Conservation (phyloP, 331 rosid genomes). For the Prunus yedoensis region DNA sequence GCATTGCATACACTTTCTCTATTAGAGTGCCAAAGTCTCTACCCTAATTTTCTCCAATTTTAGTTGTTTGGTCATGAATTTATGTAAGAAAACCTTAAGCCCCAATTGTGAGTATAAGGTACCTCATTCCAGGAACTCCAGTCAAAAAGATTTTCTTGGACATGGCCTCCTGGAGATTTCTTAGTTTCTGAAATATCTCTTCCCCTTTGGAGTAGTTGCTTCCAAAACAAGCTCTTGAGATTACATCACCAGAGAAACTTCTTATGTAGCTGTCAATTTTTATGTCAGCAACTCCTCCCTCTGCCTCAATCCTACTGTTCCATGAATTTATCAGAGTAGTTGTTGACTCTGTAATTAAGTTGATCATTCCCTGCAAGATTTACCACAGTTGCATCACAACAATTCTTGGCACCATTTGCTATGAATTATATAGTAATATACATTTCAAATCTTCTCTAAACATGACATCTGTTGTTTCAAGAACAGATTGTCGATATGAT, state of each 20-base stretch:
- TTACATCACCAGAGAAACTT: constrained; percentile 31
- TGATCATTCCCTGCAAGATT: constrained; percentile 20
- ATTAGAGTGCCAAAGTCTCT: too few relatives aligned
- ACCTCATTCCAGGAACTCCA: constrained; percentile 28
- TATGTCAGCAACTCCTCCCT: constrained; percentile 21
- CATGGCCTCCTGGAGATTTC: constrained; percentile 15
- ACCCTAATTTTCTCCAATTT: too few relatives aligned
- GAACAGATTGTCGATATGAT: too few relatives aligned
- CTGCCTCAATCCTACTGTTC: constrained; percentile 10
- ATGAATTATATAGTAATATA: neutral
- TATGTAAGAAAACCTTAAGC: too few relatives aligned
- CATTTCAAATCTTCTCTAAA: too few relatives aligned
- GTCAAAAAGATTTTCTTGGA: neutral
- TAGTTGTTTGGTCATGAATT: too few relatives aligned
- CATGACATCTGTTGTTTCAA: too few relatives aligned
- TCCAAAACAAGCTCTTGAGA: constrained; percentile 35
- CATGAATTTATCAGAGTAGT: constrained; percentile 13
- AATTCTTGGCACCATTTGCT: neutral
- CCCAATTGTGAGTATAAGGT: too few relatives aligned
- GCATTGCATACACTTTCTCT: too few relatives aligned
- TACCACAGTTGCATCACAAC: neutral
- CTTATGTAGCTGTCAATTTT: constrained; percentile 15
- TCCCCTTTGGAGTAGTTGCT: constrained; percentile 26
- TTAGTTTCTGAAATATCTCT: constrained; percentile 21
- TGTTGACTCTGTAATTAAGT: constrained; percentile 19